These are phyloP conservation scores for Halophytophthora polymorphica DNA, from an alignment of 352 stramenopile genomes.

Conservation along the genomic window DNA sequence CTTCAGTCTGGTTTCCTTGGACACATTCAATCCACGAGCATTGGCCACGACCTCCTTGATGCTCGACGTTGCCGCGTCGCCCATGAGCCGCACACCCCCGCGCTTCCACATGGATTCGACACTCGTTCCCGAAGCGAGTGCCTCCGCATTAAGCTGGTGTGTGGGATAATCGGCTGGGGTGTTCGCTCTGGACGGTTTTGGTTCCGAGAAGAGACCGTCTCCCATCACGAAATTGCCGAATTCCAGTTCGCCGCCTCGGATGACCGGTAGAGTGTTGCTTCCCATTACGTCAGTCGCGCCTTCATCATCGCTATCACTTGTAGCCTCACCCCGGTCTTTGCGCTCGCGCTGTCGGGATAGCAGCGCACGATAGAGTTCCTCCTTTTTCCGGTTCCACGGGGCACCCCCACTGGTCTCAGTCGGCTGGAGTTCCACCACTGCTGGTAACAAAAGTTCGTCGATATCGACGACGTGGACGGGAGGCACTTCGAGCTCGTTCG, in stretches of 20 bases:
- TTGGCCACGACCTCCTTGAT: conserved; percentile 28
- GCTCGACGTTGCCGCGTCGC: conserved; percentile 7
- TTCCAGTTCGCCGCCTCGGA: conserved; percentile 22
- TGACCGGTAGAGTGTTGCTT: conserved; percentile 16
- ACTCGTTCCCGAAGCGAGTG: not conserved
- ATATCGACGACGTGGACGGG: conserved; percentile 38
- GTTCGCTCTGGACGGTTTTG: not conserved
- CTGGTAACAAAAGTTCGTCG: not conserved
- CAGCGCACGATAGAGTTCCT: conserved; percentile 30
- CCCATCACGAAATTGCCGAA: conserved; percentile 40
- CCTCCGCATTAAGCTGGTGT: not conserved
- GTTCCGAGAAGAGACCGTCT: not conserved
- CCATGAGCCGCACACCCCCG: conserved; percentile 13
- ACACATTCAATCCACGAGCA: conserved; percentile 8
- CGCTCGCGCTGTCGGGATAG: conserved; percentile 10
- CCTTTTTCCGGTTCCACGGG: conserved; percentile 28
- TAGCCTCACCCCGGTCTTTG: not conserved
- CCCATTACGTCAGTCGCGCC: not conserved
- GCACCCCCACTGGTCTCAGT: not conserved
- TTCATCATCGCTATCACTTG: conserved; percentile 7
- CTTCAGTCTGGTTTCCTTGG: conserved; percentile 11
- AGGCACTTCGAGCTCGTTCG: conserved; percentile 28
- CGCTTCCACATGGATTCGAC: conserved; percentile 58
- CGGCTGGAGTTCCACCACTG: not conserved
- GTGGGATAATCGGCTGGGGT: not conserved